phyloP scores from a whole-genome alignment of 2,329 filamentous ascomycete species.

The Thielaviopsis musarum region DNA sequence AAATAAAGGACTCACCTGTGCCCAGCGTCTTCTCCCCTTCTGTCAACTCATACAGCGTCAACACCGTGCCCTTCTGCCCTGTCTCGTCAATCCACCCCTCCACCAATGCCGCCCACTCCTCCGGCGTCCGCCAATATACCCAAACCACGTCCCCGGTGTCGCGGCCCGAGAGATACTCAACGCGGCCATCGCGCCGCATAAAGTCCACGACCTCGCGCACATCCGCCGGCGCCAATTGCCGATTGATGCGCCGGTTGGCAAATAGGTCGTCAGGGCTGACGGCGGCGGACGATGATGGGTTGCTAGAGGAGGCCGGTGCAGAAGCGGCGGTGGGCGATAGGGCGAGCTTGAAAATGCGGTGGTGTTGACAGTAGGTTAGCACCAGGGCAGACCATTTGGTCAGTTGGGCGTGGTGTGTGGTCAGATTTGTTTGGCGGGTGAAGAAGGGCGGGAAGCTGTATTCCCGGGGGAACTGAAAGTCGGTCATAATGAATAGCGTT shows the following conservation, averaged over 20 bases:
- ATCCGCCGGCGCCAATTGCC: constrained; percentile 32
- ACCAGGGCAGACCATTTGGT: constrained; percentile 76
- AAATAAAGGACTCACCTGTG: constrained; percentile 33
- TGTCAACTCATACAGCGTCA: constrained; percentile 83
- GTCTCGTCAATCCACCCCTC: constrained; percentile 75
- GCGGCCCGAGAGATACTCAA: constrained; percentile 44
- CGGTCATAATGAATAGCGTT: background rate
- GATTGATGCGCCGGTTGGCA: constrained; percentile 36
- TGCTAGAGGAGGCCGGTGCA: background rate
- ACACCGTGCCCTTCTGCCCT: constrained; percentile 70
- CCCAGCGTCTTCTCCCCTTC: constrained; percentile 67
- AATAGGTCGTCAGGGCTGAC: constrained; percentile 36
- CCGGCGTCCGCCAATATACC: constrained; percentile 71
- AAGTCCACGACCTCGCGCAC: constrained; percentile 41
- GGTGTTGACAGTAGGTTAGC: constrained; percentile 64
- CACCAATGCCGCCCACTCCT: constrained; percentile 75
- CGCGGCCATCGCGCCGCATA: constrained; percentile 41
- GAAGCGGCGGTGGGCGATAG: constrained; percentile 41
- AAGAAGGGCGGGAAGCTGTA: constrained; percentile 76
- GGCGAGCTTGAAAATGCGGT: constrained; percentile 60
- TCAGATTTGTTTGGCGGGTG: constrained; percentile 59
- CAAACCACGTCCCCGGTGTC: constrained; percentile 39
- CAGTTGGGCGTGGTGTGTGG: constrained; percentile 59
- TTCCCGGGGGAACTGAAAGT: constrained; percentile 43
- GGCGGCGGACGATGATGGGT: constrained; percentile 17